Base-by-base conservation (phyloP, 768 basidiomycete species). In the Sporobolomyces roseus region DNA sequence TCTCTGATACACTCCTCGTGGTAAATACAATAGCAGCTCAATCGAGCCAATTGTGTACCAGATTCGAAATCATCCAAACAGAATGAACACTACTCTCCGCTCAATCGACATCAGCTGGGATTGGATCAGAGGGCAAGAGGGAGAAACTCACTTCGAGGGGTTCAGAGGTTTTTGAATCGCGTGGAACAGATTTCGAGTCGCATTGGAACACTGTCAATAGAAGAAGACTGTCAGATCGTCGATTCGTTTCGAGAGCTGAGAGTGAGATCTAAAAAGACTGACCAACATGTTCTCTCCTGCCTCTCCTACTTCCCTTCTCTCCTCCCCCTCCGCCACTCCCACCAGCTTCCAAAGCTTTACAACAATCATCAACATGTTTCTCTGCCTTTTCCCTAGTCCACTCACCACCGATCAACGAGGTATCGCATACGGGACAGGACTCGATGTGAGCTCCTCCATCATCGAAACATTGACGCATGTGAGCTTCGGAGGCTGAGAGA, bases 21-120 rank as follows among this genome's bases (percentile, higher is more conserved):
- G 32, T 17, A 69, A 58, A 64, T 29, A 58, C 68, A 69, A 58
- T 69, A 61, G 58, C 68, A 69, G 21, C 35, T 41, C 10, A 69
- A 41, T 23, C 68, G 56, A n/a, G 58, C 62, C 41, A 69, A 58
- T 9, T 36, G 25, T 4, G 41, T 46, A 7, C 35, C 23, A 2
- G 36, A 38, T 6, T 27, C 19, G 35, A 69, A 58, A 7, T 63
- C 51, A 46, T 69, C 68, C 21, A 69, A 21, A 50, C 68, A 69
- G 29, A 69, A 43, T 41, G 48, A 33, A 52, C 68, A 69, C 63
- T 68, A 56, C 36, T n/a, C n/a, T n/a, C n/a, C n/a, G n/a, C n/a
- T n/a, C n/a, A n/a, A n/a, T n/a, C n/a, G n/a, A n/a, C n/a, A n/a
- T n/a, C n/a, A n/a, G n/a, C n/a, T n/a, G n/a, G n/a, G n/a, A n/a